Conservation (phyloP, 1,284 basidiomycete species). For the Rhodotorula sp. region DNA sequence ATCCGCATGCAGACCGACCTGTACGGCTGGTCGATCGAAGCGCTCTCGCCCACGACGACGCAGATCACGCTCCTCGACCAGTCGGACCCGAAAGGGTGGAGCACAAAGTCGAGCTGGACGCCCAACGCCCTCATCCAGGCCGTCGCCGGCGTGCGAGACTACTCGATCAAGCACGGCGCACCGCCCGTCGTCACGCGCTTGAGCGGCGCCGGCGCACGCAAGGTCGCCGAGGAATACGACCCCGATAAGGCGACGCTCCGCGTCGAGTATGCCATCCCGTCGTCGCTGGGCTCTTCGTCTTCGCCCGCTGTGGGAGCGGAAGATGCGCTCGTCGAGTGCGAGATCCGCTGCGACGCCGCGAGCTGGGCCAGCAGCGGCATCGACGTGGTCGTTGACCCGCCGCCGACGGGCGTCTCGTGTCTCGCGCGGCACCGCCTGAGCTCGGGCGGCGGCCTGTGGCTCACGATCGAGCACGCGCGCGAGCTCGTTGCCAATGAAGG, state of each 20-base stretch:
- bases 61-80: conserved; percentile 93
- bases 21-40: conserved; percentile 95
- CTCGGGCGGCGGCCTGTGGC: conserved; percentile 93
- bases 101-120: conserved; percentile 82
- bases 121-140: conserved; percentile 74
- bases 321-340: conserved; percentile 69
- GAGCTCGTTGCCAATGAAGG: conserved; percentile 46
- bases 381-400: conserved; percentile 91
- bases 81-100: conserved; percentile 96
- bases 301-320: neutral
- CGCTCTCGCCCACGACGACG: conserved; percentile 91
- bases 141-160: conserved; percentile 53
- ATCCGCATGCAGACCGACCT: conserved; percentile 94
- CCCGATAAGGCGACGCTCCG: conserved; percentile 80
- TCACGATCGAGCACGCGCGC: conserved; percentile 86
- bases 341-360: conserved; percentile 90
- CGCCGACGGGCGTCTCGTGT: conserved; percentile 79
- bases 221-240: conserved; percentile 69
- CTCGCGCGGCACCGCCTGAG: conserved; percentile 85
- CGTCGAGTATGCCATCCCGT: conserved; percentile 70
- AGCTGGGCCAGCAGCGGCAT: conserved; percentile 72
- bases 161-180: conserved; percentile 84
- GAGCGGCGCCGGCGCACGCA: conserved; percentile 70
- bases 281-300: neutral
- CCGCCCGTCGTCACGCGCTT: conserved; percentile 86